Evolutionary conservation across 2,329 filamentous ascomycete genomes (phyloP), one percentile per base, ranked within the genome.

Genomic region (Penicillium frequentans): DNA sequence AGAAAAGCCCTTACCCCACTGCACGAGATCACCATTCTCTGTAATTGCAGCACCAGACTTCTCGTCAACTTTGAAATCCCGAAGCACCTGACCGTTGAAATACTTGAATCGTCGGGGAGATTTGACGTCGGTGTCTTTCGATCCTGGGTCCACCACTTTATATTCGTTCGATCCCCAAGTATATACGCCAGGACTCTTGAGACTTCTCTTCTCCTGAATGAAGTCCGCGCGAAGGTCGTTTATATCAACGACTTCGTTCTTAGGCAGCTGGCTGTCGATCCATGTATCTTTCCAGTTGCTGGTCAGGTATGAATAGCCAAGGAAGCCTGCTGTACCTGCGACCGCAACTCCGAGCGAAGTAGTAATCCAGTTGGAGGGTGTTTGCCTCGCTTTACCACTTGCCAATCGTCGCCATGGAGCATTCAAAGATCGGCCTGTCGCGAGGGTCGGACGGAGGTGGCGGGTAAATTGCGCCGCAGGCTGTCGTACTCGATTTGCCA

Each of bases 81-180:
- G 84, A 43, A 99, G 79, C 16, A 97, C 75, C 73, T 91, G 85
- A 29, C 89, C 90, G 68, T 98, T 87, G 68, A 99, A 98, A 74
- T 88, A 95, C 0, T 83, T 65, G 68, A 98, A 86, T 57, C 92
- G 84, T 57, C 88, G 82, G 14, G 95, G 93, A 1, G 84, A 86
- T 77, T 96, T 97, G 72, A 98, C 81, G 60, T 88, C 84, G 29
- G 80, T 78, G 54, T 96, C 92, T 51, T 88, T 83, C 9, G 90
- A 93, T 61, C 89, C 87, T 1, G 93, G 92, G 43, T 93, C 92
- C 37, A 90, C 90, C n/a, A 96, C 93, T 65, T 84, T 84, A 58
- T 92, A 91, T 16, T 81, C 79, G 68, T 99, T 99, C 19, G 89
- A 91, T 0, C 95, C 95, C 93, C 95, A 99, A 5, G 89, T 86